phyloP scores from a whole-genome alignment of 352 stramenopile species.

The Globisporangium acanthophoron region DNA sequence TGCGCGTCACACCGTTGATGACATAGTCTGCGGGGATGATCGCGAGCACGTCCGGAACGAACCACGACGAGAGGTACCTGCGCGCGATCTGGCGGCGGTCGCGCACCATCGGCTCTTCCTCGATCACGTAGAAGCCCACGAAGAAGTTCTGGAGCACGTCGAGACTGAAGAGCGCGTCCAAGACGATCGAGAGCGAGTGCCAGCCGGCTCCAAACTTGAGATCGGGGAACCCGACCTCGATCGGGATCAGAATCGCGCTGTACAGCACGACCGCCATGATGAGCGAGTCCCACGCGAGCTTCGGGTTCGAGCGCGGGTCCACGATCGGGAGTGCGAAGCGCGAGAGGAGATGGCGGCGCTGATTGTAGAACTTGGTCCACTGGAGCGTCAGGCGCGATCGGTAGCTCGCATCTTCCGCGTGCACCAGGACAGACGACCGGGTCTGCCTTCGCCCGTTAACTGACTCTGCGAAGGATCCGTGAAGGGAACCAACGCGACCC shows the following conservation, averaged over 20 bases:
- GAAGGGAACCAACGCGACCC: background rate
- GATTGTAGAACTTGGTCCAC: slow-evolving; percentile 34
- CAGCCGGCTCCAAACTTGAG: slow-evolving; percentile 29
- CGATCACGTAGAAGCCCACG: slow-evolving; percentile 52
- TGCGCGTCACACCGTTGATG: slow-evolving; percentile 13
- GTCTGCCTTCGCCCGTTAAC: slow-evolving; percentile 11
- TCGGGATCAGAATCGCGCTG: slow-evolving; percentile 58
- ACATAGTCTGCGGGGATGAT: slow-evolving; percentile 53
- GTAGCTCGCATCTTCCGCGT: slow-evolving; percentile 18
- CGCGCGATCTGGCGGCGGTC: slow-evolving; percentile 38
- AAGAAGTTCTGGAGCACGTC: slow-evolving; percentile 73
- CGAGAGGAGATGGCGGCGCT: slow-evolving; percentile 21
- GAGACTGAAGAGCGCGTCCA: slow-evolving; percentile 55
- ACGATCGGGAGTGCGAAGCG: slow-evolving; percentile 36
- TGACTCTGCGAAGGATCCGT: background rate
- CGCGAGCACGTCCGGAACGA: slow-evolving; percentile 44
- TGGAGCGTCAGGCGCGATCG: slow-evolving; percentile 29
- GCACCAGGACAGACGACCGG: slow-evolving; percentile 22
- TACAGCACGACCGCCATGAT: slow-evolving; percentile 75
- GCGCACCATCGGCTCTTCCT: slow-evolving; percentile 56
- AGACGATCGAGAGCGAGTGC: slow-evolving; percentile 21
- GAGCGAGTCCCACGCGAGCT: slow-evolving; percentile 60
- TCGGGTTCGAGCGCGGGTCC: slow-evolving; percentile 48
- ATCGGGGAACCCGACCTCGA: slow-evolving; percentile 70
- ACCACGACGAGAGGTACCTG: slow-evolving; percentile 56